Evolutionary conservation across 2,329 filamentous ascomycete species (phyloP), one percentile per base, ranked within the genome.

Genomic region (Fusarium duplospermum): DNA sequence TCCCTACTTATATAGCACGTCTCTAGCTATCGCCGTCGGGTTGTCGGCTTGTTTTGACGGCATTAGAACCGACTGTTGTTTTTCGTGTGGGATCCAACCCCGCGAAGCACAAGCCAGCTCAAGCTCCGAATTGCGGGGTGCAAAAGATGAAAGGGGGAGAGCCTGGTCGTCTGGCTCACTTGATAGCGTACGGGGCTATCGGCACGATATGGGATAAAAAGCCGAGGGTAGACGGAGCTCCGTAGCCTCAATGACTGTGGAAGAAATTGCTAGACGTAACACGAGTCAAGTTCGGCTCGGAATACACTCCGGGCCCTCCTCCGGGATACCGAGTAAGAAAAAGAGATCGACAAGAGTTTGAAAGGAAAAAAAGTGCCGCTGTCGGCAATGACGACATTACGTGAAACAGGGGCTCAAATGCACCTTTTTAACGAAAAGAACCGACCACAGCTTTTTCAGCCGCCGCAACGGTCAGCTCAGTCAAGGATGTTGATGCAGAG

Each of bases 281-380:
- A 59, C 52, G 69, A 75, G 62, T 75, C 65, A 62, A 60, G 69
- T 62, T 70, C 33, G 69, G 65, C 47, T 70, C 72, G 69, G 72
- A 56, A 61, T 72, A 61, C 59, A 22, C 69, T 31, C 69, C 72
- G 69, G 38, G 31, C 31, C 47, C 61, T 47, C 42, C 22, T 47
- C 42, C 67, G 68, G 59, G 29, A 58, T 16, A 22, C 27, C 45
- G 59, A 40, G 57, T 42, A 58, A 50, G 52, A 54, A 27, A 27
- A 16, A 20, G 38, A 68, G 47, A 54, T 54, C 47, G 27, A 31
- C 47, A 20, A 29, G 47, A 52, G 18, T 14, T 20, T 22, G 14
- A 24, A 38, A 58, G 31, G 31, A 33, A 33, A 33, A 33, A 33
- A 33, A 14, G 22, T 36, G 22, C 56, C 33, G 56, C 33, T 27